These are phyloP conservation scores for Kickxella alabastrina DNA, from an alignment of 192 early-diverging fungal species.

Conservation along the genomic window DNA sequence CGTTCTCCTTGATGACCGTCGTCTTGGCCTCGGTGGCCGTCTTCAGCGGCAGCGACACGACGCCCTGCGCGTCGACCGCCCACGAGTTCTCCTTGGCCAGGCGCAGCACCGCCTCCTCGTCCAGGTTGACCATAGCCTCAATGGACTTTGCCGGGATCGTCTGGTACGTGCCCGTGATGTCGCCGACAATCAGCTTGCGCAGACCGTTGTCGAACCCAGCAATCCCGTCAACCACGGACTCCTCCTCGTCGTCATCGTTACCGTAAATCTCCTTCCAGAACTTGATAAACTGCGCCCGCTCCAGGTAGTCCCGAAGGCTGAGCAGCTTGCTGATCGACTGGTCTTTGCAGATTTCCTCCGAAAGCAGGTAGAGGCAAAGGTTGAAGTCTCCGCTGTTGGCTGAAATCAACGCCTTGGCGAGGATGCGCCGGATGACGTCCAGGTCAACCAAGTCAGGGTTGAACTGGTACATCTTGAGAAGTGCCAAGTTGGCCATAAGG, in stretches of 20 bases:
- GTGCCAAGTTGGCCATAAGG: conserved; percentile 84
- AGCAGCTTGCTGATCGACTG: conserved; percentile 56
- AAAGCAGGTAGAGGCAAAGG: conserved; percentile 82
- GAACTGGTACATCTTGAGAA: conserved; percentile 95
- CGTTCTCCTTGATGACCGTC: conserved; percentile 79
- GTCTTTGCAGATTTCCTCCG: conserved; percentile 58
- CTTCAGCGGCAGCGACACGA: conserved; percentile 73
- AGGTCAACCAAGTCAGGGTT: conserved; percentile 74
- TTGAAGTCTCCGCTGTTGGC: conserved; percentile 86
- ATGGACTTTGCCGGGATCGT: conserved; percentile 63
- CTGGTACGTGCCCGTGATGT: conserved; percentile 78
- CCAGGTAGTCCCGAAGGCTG: conserved; percentile 71
- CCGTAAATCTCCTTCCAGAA: conserved; percentile 65
- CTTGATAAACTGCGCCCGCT: conserved; percentile 66
- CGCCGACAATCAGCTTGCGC: conserved; percentile 68
- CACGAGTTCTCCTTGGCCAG: conserved; percentile 62
- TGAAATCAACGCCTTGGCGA: conserved; percentile 79
- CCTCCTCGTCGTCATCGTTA: conserved; percentile 51
- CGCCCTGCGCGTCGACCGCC: conserved; percentile 55
- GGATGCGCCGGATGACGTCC: conserved; percentile 66
- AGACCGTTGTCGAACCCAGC: conserved; percentile 70
- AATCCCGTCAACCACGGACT: conserved; percentile 59
- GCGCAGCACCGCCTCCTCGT: conserved; percentile 58
- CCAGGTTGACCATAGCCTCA: conserved; percentile 63
- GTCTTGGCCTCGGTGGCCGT: conserved; percentile 83